Conservation (phyloP, 83 land plant species). For the Thuja plicata region DNA sequence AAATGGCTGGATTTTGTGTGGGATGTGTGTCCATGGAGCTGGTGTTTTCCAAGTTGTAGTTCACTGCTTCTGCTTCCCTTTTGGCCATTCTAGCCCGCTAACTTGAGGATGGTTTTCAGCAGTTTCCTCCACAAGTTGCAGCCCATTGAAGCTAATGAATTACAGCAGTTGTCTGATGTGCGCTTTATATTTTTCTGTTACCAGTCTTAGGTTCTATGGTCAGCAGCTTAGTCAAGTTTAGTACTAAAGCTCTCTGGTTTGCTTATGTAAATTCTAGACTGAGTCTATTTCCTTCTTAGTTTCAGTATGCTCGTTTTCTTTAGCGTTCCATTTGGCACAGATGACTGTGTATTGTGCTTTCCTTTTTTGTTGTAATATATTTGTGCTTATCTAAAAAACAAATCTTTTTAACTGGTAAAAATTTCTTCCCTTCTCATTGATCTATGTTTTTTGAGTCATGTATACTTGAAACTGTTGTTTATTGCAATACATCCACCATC, state of each 20-base stretch:
- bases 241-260: background rate
- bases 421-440: background rate
- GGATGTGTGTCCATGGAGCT: too few species aligned
- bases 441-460: background rate
- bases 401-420: background rate
- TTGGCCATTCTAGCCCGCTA: background rate
- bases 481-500: background rate
- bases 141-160: background rate
- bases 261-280: background rate
- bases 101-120: background rate
- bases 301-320: background rate
- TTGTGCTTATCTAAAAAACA: background rate
- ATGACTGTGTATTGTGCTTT: background rate
- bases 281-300: background rate
- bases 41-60: background rate
- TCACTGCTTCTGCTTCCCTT: background rate
- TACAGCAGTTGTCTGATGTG: background rate
- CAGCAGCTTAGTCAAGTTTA: background rate
- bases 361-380: background rate
- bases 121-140: background rate
- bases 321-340: background rate
- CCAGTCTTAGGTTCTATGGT: background rate
- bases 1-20: too few species aligned
- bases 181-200: background rate
- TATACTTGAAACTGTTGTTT: too few species aligned